phyloP scores from a whole-genome alignment of 1,284 basidiomycete genomes.

The Tilletiaria anomala region DNA sequence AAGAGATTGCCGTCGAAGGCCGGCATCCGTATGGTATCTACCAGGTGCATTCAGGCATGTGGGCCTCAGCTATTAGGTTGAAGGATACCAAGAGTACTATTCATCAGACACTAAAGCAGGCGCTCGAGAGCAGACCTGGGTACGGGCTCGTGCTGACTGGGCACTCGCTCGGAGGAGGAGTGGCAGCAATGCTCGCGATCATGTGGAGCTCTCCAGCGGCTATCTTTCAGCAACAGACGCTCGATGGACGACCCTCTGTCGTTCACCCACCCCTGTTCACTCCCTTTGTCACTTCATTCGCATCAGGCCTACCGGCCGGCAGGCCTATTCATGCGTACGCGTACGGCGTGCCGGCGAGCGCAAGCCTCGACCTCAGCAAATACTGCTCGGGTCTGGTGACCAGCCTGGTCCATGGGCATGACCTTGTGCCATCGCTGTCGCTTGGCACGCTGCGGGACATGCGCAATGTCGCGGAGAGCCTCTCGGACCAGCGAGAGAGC shows the following conservation, averaged over 20 bases:
- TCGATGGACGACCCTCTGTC: neutral
- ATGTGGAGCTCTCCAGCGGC: slow-evolving; percentile 20
- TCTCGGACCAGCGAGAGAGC: slow-evolving; percentile 15
- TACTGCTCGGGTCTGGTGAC: slow-evolving; percentile 44
- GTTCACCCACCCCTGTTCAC: slow-evolving; percentile 19
- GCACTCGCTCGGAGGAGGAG: slow-evolving; percentile 43
- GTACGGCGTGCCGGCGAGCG: slow-evolving; percentile 30
- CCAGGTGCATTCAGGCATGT: slow-evolving; percentile 46
- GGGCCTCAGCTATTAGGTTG: slow-evolving; percentile 42
- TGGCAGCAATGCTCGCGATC: neutral
- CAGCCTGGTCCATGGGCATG: slow-evolving; percentile 42
- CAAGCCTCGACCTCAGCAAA: slow-evolving; percentile 42
- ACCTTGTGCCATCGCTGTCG: slow-evolving; percentile 41
- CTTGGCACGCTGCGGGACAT: slow-evolving; percentile 45
- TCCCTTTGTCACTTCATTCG: slow-evolving; percentile 43
- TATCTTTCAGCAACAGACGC: slow-evolving; percentile 27
- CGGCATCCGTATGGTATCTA: slow-evolving; percentile 40
- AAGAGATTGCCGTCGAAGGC: slow-evolving; percentile 40
- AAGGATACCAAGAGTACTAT: slow-evolving; percentile 41
- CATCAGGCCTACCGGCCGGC: slow-evolving; percentile 43
- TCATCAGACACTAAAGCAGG: slow-evolving; percentile 42
- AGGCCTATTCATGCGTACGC: slow-evolving; percentile 44
- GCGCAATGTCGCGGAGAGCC: slow-evolving; percentile 41
- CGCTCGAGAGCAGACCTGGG: slow-evolving; percentile 40
- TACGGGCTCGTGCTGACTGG: slow-evolving; percentile 46